Evolutionary conservation across 306 rosid genomes (phyloP).

Genomic region (Prunus mira): DNA sequence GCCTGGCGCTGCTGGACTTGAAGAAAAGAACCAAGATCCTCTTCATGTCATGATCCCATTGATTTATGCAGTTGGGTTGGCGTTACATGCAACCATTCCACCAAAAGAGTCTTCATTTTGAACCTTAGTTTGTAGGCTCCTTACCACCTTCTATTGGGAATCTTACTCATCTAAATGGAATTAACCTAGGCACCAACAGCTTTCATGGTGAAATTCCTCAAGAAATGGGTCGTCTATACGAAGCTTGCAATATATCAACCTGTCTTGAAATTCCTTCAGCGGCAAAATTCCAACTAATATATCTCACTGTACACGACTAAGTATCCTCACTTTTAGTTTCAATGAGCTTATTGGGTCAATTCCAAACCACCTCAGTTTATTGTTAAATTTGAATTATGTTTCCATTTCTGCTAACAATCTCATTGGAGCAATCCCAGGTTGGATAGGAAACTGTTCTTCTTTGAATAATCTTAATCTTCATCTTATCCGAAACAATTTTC

Average conservation of each 20-base stretch:
- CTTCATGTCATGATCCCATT: not conserved
- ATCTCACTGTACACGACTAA: conserved; percentile 26
- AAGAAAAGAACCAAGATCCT: conserved; percentile 35
- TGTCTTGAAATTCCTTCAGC: conserved; percentile 21
- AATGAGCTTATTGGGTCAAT: conserved; percentile 23
- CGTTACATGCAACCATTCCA: conserved; percentile 26
- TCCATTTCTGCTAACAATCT: conserved; percentile 27
- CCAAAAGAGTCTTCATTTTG: conserved; percentile 23
- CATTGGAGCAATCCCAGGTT: not conserved
- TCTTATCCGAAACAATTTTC: conserved; percentile 19
- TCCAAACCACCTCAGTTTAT: conserved; percentile 9
- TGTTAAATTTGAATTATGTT: conserved; percentile 3
- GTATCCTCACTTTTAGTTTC: not conserved
- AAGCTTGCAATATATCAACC: conserved; percentile 13
- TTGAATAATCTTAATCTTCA: not conserved
- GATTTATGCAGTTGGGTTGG: conserved; percentile 39
- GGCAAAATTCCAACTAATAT: conserved; percentile 37
- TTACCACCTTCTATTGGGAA: conserved; percentile 26
- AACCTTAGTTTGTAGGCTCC: conserved; percentile 16
- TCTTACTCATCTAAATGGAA: not conserved
- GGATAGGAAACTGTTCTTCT: conserved; percentile 50
- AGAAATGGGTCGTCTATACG: conserved; percentile 17
- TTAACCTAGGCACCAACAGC: conserved; percentile 18
- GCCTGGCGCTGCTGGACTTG: conserved; percentile 28
- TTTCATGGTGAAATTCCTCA: conserved; percentile 35